Conservation (phyloP, 495 filamentous ascomycete species). For the Pseudomonodictys pantanalensis region DNA sequence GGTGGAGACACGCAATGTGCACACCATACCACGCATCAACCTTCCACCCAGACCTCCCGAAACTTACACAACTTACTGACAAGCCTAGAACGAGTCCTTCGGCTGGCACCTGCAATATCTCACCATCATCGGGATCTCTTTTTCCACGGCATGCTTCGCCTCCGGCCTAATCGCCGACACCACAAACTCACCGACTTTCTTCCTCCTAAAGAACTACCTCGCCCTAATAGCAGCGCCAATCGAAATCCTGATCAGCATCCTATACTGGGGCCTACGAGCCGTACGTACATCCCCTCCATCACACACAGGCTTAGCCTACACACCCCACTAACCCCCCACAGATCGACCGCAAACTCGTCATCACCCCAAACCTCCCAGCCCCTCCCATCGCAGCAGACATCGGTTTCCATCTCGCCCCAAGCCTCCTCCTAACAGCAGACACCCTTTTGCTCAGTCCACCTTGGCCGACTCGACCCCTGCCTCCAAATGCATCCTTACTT, state of each 20-base stretch:
- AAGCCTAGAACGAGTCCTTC: conserved; percentile 58
- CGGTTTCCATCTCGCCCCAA: conserved; percentile 75
- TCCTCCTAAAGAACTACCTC: conserved; percentile 70
- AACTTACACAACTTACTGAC: conserved; percentile 10
- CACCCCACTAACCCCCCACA: too few relatives aligned
- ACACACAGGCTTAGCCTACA: too few relatives aligned
- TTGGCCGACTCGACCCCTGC: conserved; percentile 61
- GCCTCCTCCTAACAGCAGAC: conserved; percentile 68
- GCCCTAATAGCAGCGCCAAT: conserved; percentile 72
- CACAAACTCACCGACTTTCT: conserved; percentile 61
- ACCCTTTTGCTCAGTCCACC: conserved; percentile 75
- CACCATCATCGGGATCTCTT: conserved; percentile 70
- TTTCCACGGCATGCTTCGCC: conserved; percentile 67
- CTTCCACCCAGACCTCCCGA: not conserved
- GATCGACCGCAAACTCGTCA: conserved; percentile 63
- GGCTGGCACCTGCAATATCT: conserved; percentile 84
- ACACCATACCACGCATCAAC: too few relatives aligned
- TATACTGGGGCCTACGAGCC: conserved; percentile 75
- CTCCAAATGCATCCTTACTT: conserved; percentile 45
- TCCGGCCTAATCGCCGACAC: conserved; percentile 74
- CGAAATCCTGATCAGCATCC: conserved; percentile 75
- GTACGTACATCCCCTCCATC: too few relatives aligned
- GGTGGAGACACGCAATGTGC: too few relatives aligned
- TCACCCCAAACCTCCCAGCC: conserved; percentile 18
- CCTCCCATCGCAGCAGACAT: conserved; percentile 55